Evolutionary conservation across 495 filamentous ascomycete genomes (phyloP).

Genomic region (Penicillium odoratum): DNA sequence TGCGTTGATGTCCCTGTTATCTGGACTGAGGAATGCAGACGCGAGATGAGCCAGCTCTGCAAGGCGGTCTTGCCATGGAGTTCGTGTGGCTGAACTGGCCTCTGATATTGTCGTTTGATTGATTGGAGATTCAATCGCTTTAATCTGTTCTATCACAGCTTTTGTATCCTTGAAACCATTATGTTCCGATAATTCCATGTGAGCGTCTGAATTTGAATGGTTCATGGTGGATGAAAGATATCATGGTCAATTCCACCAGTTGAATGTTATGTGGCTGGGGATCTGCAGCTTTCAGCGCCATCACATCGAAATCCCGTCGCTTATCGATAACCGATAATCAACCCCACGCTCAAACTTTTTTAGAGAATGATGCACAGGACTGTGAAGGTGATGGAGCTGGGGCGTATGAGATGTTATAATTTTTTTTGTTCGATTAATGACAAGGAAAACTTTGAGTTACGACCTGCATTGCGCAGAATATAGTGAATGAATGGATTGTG

Average conservation of each 20-base stretch:
- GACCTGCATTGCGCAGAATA: background rate
- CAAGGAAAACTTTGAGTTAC: background rate
- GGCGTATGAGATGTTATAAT: background rate
- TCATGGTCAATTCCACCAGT: background rate
- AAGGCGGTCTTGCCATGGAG: conserved; percentile 28
- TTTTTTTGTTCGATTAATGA: background rate
- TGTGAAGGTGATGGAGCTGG: background rate
- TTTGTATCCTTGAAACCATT: conserved; percentile 1
- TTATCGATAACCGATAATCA: conserved; percentile 25
- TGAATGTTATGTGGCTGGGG: conserved; percentile 5
- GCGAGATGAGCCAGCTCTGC: conserved; percentile 25
- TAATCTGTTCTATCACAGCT: background rate
- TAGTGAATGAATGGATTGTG: background rate
- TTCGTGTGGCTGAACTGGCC: conserved; percentile 1
- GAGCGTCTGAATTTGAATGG: background rate
- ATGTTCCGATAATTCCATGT: conserved; percentile 2
- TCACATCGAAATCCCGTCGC: background rate
- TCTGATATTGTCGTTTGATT: conserved; percentile 11
- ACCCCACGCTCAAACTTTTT: conserved; percentile 21
- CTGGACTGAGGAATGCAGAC: conserved; percentile 9
- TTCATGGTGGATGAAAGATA: background rate
- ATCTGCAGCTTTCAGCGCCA: background rate
- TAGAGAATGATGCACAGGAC: background rate
- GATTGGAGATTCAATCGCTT: background rate
- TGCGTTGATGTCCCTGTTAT: conserved; percentile 16